phyloP scores from a whole-genome alignment of 352 stramenopile genomes.

The Phytophthora chlamydospora region DNA sequence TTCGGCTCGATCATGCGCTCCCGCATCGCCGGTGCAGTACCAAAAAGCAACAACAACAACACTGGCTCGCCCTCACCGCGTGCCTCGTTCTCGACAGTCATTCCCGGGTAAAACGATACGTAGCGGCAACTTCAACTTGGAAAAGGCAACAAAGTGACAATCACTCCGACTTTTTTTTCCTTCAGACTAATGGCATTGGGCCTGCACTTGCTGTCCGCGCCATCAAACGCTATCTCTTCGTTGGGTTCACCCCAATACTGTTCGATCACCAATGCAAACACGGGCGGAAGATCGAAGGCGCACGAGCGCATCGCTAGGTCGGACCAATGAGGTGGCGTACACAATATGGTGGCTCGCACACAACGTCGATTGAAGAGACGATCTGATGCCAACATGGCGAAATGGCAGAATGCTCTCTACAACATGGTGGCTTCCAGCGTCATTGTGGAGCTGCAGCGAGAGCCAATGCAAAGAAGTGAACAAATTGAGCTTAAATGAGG shows the following conservation, averaged over 20 bases:
- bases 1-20: constrained; percentile 75
- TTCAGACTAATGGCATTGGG: too few species aligned
- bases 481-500: too few species aligned
- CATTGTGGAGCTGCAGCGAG: too few species aligned
- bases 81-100: constrained; percentile 20
- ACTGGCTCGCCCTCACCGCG: constrained; percentile 11
- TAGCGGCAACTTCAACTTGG: neutral
- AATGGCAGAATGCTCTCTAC: too few species aligned
- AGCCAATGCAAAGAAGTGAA: too few species aligned
- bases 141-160: constrained; percentile 8
- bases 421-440: too few species aligned
- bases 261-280: too few species aligned
- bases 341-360: neutral
- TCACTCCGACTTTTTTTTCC: constrained; percentile 1
- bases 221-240: too few species aligned
- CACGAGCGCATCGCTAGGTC: neutral
- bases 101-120: constrained; percentile 12
- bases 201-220: too few species aligned
- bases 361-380: neutral
- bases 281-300: too few species aligned
- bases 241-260: too few species aligned
- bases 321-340: constrained; percentile 4
- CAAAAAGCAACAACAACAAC: constrained; percentile 11
- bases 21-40: constrained; percentile 25
- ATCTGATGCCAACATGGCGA: neutral